These are phyloP conservation scores for Paragyromitra xinjiangensis DNA, from an alignment of 495 filamentous ascomycete species.

Conservation along the genomic window DNA sequence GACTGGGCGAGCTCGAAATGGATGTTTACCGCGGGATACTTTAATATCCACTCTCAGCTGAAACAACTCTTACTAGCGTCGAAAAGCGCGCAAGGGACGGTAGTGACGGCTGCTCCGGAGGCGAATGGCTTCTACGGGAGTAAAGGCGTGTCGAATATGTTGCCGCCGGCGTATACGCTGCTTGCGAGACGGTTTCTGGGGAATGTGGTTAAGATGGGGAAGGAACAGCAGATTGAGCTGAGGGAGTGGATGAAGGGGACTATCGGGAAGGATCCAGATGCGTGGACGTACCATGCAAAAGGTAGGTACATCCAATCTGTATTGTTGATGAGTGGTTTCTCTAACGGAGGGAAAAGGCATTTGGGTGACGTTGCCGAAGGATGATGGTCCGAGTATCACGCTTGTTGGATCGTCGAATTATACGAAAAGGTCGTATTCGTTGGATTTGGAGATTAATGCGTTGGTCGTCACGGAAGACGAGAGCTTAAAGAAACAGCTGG, in stretches of 20 bases:
- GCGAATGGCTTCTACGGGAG: slow-evolving; percentile 97
- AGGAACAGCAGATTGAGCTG: slow-evolving; percentile 71
- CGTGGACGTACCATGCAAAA: slow-evolving; percentile 99
- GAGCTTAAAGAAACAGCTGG: slow-evolving; percentile 74
- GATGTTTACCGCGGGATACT: slow-evolving; percentile 98
- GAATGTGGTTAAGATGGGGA: slow-evolving; percentile 68
- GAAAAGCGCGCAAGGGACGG: slow-evolving; percentile 71
- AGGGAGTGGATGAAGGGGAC: slow-evolving; percentile 84
- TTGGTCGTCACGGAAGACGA: slow-evolving; percentile 83
- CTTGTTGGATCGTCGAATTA: slow-evolving; percentile 94
- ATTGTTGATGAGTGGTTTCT: not conserved
- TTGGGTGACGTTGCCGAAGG: slow-evolving; percentile 79
- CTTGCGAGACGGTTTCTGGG: slow-evolving; percentile 83
- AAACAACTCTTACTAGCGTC: slow-evolving; percentile 80
- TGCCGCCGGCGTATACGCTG: slow-evolving; percentile 90
- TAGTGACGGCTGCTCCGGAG: slow-evolving; percentile 91
- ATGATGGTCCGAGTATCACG: slow-evolving; percentile 73
- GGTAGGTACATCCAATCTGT: slow-evolving; percentile 56
- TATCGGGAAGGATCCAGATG: slow-evolving; percentile 67
- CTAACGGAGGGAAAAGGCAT: slow-evolving; percentile 62
- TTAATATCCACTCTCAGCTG: slow-evolving; percentile 88
- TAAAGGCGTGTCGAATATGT: slow-evolving; percentile 83
- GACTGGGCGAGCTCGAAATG: slow-evolving; percentile 74
- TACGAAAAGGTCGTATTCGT: slow-evolving; percentile 87
- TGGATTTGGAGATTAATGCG: slow-evolving; percentile 88